phyloP scores from a whole-genome alignment of 108 stramenopile species.

The Nannochloropsis salina region DNA sequence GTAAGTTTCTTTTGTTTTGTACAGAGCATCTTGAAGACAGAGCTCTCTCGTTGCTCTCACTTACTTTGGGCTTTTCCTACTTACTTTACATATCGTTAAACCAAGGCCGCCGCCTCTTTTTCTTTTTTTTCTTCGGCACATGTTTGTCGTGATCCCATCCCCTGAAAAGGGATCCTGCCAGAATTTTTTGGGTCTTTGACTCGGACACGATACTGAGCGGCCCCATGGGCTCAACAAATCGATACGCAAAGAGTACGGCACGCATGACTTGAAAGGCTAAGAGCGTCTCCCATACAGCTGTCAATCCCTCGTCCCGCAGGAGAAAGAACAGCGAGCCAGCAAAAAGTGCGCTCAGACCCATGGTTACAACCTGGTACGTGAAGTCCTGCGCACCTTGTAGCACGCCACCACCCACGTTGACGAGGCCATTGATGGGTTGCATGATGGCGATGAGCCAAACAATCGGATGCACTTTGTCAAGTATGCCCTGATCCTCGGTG shows the following conservation, averaged over 20 bases:
- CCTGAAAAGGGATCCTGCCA: constrained; percentile 5
- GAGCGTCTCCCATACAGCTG: constrained; percentile 15
- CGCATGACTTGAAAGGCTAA: not conserved
- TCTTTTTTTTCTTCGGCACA: constrained; percentile 4
- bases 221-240: not conserved
- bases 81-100: constrained; percentile 5
- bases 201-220: not conserved
- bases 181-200: not conserved
- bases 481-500: not conserved
- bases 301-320: not conserved
- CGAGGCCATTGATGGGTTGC: not conserved
- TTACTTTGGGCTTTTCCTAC: not conserved
- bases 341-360: constrained; percentile 12
- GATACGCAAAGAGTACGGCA: not conserved
- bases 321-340: not conserved
- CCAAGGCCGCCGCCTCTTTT: not conserved
- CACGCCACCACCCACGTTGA: constrained; percentile 12
- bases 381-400: constrained; percentile 19
- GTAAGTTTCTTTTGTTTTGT: too few species aligned
- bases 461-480: not conserved
- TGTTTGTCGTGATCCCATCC: not conserved
- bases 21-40: too few species aligned
- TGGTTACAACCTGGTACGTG: not conserved
- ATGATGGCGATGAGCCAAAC: not conserved
- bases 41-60: too few species aligned